Evolutionary conservation across 768 basidiomycete genomes (phyloP).

Genomic region (Boletus speciosus): DNA sequence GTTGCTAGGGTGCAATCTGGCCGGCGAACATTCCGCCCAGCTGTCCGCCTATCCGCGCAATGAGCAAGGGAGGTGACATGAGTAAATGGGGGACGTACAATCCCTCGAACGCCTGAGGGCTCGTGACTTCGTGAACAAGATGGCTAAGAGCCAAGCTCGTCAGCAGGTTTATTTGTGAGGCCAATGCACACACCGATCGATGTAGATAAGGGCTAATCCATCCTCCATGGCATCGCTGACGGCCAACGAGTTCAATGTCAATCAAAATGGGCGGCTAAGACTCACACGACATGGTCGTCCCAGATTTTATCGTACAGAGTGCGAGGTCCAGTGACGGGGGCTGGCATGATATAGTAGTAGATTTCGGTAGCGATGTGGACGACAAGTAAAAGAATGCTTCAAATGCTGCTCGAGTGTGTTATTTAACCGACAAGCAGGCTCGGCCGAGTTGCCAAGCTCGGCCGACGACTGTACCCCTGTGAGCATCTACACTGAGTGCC

Average conservation of each 20-base stretch:
- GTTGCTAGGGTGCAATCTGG: slow-evolving; percentile 90
- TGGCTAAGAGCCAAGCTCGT: slow-evolving; percentile 33
- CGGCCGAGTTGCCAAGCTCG: slow-evolving; percentile 14
- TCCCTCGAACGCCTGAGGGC: slow-evolving; percentile 89
- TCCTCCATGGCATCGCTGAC: slow-evolving; percentile 68
- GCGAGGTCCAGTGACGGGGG: slow-evolving; percentile 58
- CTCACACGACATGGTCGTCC: slow-evolving; percentile 94
- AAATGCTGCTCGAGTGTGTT: background rate
- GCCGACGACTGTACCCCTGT: slow-evolving; percentile 4
- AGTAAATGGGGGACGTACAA: slow-evolving; percentile 44
- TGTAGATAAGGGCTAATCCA: slow-evolving; percentile 79
- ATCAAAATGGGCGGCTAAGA: slow-evolving; percentile 5
- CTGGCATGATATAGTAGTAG: slow-evolving; percentile 44
- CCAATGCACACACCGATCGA: slow-evolving; percentile 54
- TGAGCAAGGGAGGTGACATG: slow-evolving; percentile 9
- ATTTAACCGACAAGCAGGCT: slow-evolving; percentile 3
- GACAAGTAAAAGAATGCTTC: background rate
- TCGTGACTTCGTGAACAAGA: slow-evolving; percentile 89
- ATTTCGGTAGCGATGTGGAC: slow-evolving; percentile 1
- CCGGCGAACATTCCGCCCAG: slow-evolving; percentile 72
- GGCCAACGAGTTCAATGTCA: slow-evolving; percentile 4
- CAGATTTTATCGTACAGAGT: slow-evolving; percentile 98
- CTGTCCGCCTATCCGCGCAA: slow-evolving; percentile 51
- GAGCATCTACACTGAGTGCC: background rate
- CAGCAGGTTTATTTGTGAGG: background rate